phyloP scores from a whole-genome alignment of 1,139 yeast species.

The Groenewaldozyma sp. region DNA sequence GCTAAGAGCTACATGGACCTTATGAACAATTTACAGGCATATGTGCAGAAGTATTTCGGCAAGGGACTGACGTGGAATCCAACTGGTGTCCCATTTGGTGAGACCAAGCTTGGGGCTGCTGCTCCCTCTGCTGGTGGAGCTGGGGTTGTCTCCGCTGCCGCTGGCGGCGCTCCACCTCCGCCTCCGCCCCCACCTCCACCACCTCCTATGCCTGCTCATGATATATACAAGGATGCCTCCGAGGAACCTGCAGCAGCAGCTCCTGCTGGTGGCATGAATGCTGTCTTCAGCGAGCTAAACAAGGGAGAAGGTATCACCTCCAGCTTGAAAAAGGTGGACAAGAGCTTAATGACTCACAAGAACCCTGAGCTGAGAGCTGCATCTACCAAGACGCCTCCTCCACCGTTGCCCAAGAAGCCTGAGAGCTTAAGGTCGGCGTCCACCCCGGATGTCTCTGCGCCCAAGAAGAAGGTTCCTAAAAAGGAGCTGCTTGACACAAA shows the following conservation, averaged over 20 bases:
- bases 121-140: slow-evolving; percentile 34
- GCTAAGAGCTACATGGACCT: slow-evolving; percentile 54
- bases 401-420: slow-evolving; percentile 72
- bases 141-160: slow-evolving; percentile 23
- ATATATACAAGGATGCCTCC: slow-evolving; percentile 44
- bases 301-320: slow-evolving; percentile 78
- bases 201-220: slow-evolving; percentile 44
- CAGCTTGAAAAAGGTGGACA: slow-evolving; percentile 84
- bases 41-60: slow-evolving; percentile 67
- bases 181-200: slow-evolving; percentile 61
- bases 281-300: slow-evolving; percentile 87
- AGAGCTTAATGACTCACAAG: slow-evolving; percentile 90
- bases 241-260: slow-evolving; percentile 20
- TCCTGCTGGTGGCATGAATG: slow-evolving; percentile 56
- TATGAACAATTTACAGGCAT: slow-evolving; percentile 60
- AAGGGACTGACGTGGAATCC: slow-evolving; percentile 78
- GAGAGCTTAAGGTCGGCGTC: slow-evolving; percentile 33
- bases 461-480: slow-evolving; percentile 56
- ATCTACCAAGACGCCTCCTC: slow-evolving; percentile 29
- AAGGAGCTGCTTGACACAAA: slow-evolving; percentile 77
- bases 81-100: slow-evolving; percentile 33
- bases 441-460: slow-evolving; percentile 25
- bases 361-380: slow-evolving; percentile 67
- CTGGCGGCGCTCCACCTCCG: slow-evolving; percentile 31
- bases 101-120: slow-evolving; percentile 27